Base-by-base conservation (phyloP, 2,329 filamentous ascomycete genomes). In the Claviceps capensis region DNA sequence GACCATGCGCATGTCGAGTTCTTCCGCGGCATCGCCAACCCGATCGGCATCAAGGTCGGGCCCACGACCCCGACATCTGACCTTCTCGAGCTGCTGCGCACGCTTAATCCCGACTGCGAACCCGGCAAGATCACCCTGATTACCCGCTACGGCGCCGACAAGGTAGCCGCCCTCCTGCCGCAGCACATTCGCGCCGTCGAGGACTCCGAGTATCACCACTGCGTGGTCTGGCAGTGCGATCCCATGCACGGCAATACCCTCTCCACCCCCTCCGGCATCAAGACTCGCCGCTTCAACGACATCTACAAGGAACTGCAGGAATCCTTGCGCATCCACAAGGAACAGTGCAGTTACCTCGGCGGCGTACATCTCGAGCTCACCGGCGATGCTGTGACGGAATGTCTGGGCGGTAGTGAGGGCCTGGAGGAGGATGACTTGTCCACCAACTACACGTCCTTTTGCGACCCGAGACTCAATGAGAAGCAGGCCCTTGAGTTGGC, bases 401-500 rank as follows among this genome's bases (percentile, higher is more conserved):
- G 93, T 62, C 79, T 95, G 0, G 89, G 93, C 52, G 93, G 93
- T 19, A 91, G 88, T 56, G 88, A 88, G 63, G 87, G 85, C 0
- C 71, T 97, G 54, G 86, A 79, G 38, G 93, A 97, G 67, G 86
- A 93, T 56, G 91, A 96, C 63, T 66, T 98, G 61, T 85, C 85
- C 2, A 79, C 88, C 57, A 90, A 95, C 62, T 98, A 98, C 69
- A 95, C 89, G 5, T 95, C 86, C 40, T 97, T 91, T 73, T 98
- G 93, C 67, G 93, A 98, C 66, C 93, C 93, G 5, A 73, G 93
- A 23, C 72, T 98, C 59, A 98, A 98, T 64, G 93, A 97, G 76
- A 96, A 97, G 72, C 93, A 98, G 73, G 90, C 93, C 1, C 76
- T 98, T 14, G 93, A 98, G 72, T 69, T 97, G 65, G 90, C 93